Conservation (phyloP, 805 yeast species). For the Kuraishia cidri region DNA sequence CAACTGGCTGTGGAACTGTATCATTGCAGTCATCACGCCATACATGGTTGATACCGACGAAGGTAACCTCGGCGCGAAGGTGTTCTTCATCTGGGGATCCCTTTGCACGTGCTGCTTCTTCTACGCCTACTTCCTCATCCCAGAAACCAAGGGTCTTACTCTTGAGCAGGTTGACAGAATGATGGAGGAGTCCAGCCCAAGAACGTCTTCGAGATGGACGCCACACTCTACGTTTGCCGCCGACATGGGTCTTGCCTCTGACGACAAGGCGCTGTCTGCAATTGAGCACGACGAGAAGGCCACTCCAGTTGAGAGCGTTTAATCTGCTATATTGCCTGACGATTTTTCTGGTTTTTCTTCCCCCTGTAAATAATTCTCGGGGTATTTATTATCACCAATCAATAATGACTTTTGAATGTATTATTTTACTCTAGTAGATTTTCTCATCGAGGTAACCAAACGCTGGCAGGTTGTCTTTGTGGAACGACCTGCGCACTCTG, state of each 20-base stretch:
- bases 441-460: background rate
- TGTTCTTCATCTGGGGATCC: slow-evolving; percentile 68
- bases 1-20: slow-evolving; percentile 75
- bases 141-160: slow-evolving; percentile 75
- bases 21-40: slow-evolving; percentile 71
- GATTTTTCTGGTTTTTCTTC: no score
- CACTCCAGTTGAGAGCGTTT: slow-evolving; percentile 1
- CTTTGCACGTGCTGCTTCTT: slow-evolving; percentile 33
- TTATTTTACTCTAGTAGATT: no score
- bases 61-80: slow-evolving; percentile 54
- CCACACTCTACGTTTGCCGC: slow-evolving; percentile 22
- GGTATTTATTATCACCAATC: no score
- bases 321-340: background rate
- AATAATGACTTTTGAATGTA: no score
- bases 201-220: slow-evolving; percentile 23
- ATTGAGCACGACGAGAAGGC: slow-evolving; percentile 1
- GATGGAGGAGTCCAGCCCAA: slow-evolving; percentile 24
- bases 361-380: no score
- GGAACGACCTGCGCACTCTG: background rate
- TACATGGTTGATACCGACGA: slow-evolving; percentile 57
- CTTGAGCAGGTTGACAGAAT: slow-evolving; percentile 69
- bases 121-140: slow-evolving; percentile 66
- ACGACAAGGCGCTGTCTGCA: slow-evolving; percentile 1
- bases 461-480: background rate
- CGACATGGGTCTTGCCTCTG: slow-evolving; percentile 17